Evolutionary conservation across 306 rosid genomes (phyloP), one percentile per base, ranked within the genome.

Genomic region (Gillenia trifoliata): DNA sequence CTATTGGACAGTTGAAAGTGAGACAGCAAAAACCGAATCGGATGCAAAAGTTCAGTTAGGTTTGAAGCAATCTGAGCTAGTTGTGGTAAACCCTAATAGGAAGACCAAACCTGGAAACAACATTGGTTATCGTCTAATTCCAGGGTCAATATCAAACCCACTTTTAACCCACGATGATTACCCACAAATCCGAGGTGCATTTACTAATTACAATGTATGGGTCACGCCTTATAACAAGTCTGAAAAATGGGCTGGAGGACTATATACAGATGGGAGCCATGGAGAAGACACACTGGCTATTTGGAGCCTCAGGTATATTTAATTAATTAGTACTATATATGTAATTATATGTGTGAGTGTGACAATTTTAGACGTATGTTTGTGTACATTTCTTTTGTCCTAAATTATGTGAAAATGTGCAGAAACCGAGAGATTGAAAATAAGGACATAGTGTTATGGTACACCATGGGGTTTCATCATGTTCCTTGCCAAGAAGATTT

Each of bases 141-240:
- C 89, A 9, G 84, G 82, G 0, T 60, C 83, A 26, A 33, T 31
- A 22, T 50, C 73, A 1, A 76, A 36, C 43, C 81, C 92, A 0
- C 92, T 90, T 73, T 43, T 88, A 79, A 15, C 71, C 13, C 4
- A 0, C 5, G 86, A 90, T 61, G 96, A 90, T 80, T 88, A 82
- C 72, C 91, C 93, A 26, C 93, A 90, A 82, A 82, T 83, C 3
- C 75, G 93, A 74, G 91, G 71, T 43, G 90, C 91, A 1, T 91
- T 85, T 49, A 83, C 90, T 0, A 83, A 91, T 52, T 80, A 85
- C 56, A 54, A 91, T 67, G 83, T 90, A 4, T 82, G 87, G 85
- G 84, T 88, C 11, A 88, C 96, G n/a, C 91, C 96, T 11, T 88
- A 86, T 72, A 91, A 88, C 41, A 85, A 86, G 85, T 86, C 86